These are phyloP conservation scores for Inonotus obliquus DNA, from an alignment of 1,284 basidiomycete species.

Conservation along the genomic window DNA sequence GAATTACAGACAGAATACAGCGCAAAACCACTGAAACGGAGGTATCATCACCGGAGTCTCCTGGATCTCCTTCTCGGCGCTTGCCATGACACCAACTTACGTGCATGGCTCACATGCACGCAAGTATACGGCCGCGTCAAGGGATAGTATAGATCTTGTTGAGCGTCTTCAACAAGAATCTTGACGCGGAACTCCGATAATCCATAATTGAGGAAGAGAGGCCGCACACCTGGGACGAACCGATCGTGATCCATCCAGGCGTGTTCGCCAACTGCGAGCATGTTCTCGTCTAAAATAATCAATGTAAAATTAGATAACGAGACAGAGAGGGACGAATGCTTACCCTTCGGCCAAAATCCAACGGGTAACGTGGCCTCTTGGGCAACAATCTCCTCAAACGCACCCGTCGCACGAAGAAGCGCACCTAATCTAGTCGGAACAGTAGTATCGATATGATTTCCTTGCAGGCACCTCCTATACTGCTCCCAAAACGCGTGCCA, in stretches of 20 bases:
- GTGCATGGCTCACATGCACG: constrained; percentile 55
- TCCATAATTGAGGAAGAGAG: constrained; percentile 49
- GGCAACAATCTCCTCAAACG: constrained; percentile 46
- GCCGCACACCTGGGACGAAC: constrained; percentile 55
- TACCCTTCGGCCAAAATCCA: constrained; percentile 56
- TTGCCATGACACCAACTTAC: constrained; percentile 33
- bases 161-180: constrained; percentile 52
- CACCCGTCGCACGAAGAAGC: constrained; percentile 39
- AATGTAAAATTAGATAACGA: constrained; percentile 9
- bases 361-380: constrained; percentile 52
- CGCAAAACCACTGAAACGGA: not conserved
- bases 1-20: not conserved
- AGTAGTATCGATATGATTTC: constrained; percentile 49
- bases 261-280: constrained; percentile 57
- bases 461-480: constrained; percentile 46
- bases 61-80: constrained; percentile 8
- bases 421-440: constrained; percentile 48
- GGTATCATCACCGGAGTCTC: not conserved
- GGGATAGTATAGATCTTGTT: constrained; percentile 60
- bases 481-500: constrained; percentile 61
- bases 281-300: constrained; percentile 28
- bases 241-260: constrained; percentile 68
- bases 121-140: constrained; percentile 44
- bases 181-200: constrained; percentile 48
- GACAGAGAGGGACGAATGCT: constrained; percentile 13